Conservation (phyloP, 805 yeast genomes). For the Saccharomycopsis sp. region DNA sequence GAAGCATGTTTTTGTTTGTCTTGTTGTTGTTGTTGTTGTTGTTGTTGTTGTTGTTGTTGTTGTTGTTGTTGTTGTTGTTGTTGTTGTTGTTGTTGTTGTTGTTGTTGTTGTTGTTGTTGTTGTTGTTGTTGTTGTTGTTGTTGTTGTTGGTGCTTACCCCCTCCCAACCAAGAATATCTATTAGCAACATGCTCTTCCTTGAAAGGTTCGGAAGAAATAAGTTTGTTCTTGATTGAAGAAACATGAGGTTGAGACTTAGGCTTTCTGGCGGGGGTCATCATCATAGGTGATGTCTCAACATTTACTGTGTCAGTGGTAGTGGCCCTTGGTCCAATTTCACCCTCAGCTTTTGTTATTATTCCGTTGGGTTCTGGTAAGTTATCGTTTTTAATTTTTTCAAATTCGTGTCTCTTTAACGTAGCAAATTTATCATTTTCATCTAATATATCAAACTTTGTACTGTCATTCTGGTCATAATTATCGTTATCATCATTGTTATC, state of each 20-base stretch:
- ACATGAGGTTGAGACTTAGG: too few relatives aligned
- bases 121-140: background rate
- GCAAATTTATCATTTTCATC: background rate
- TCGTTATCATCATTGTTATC: background rate
- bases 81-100: background rate
- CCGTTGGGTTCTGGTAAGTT: background rate
- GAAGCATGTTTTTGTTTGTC: too few relatives aligned
- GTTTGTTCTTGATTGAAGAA: background rate
- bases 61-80: background rate
- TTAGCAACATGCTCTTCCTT: background rate
- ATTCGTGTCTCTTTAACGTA: background rate
- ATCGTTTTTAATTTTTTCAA: background rate
- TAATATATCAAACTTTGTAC: background rate
- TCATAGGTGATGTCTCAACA: too few relatives aligned
- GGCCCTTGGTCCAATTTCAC: too few relatives aligned
- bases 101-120: background rate
- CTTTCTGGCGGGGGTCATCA: too few relatives aligned
- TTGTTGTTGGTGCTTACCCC: background rate
- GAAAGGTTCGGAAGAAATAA: background rate
- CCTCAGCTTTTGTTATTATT: too few relatives aligned
- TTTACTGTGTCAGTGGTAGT: too few relatives aligned
- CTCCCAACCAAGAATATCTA: background rate
- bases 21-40: background rate
- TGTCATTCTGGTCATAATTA: slow-evolving; percentile 6
- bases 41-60: background rate